These are phyloP conservation scores for Plasmodium gallinaceum DNA, from an alignment of 169 alveolate species.

Conservation along the genomic window DNA sequence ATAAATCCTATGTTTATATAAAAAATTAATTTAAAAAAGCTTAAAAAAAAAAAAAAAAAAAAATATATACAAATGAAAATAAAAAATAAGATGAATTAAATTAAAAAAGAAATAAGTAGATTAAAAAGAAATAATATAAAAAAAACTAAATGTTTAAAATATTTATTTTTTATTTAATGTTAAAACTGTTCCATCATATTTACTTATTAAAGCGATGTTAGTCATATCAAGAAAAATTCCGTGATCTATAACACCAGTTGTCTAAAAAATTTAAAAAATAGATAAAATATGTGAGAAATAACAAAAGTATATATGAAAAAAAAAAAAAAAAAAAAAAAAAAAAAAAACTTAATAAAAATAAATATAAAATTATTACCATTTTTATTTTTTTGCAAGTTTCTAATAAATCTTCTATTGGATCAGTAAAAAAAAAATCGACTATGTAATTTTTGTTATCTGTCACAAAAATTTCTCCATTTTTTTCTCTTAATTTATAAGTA, in stretches of 20 bases:
- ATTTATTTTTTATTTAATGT: conserved; percentile 25
- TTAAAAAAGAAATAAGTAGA: too few species aligned
- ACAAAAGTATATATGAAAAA: not conserved
- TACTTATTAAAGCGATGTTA: conserved; percentile 83
- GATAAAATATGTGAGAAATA: not conserved
- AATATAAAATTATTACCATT: conserved; percentile 33
- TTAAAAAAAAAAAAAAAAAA: too few species aligned
- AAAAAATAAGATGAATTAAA: too few species aligned
- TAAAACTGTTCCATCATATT: conserved; percentile 80
- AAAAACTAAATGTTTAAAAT: too few species aligned
- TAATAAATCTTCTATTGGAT: conserved; percentile 65
- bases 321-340: not conserved
- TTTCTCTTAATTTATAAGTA: conserved; percentile 77
- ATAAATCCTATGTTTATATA: too few species aligned
- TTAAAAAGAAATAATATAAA: too few species aligned
- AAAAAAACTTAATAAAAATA: not conserved
- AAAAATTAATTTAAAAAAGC: too few species aligned
- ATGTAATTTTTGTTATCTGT: conserved; percentile 84
- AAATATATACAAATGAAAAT: too few species aligned
- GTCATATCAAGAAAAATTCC: conserved; percentile 87
- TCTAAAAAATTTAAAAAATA: conserved; percentile 42
- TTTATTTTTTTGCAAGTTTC: conserved; percentile 77
- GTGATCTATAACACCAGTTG: conserved; percentile 87
- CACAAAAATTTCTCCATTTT: conserved; percentile 78
- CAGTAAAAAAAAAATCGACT: conserved; percentile 81